These are phyloP conservation scores for Populus alba DNA, from an alignment of 345 rosid genomes.

Conservation along the genomic window DNA sequence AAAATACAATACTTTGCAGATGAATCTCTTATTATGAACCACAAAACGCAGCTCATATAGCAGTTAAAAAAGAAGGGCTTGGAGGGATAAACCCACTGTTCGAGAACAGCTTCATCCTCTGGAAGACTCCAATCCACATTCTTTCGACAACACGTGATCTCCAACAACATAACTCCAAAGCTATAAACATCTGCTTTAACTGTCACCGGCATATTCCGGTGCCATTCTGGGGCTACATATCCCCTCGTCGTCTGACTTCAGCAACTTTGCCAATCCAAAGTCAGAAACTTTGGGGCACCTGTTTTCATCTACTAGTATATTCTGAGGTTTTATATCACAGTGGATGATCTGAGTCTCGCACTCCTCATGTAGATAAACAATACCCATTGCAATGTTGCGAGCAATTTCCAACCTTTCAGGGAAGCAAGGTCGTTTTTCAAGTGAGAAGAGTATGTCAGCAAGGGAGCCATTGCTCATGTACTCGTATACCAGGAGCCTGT, in stretches of 20 bases:
- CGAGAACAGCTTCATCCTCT: slow-evolving; percentile 17
- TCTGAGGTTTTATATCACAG: slow-evolving; percentile 32
- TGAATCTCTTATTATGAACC: too few species aligned
- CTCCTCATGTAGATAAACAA: slow-evolving; percentile 28
- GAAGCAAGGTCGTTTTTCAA: slow-evolving; percentile 13
- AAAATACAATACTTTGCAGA: too few species aligned
- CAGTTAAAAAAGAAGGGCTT: slow-evolving; percentile 16
- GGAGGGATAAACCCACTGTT: slow-evolving; percentile 21
- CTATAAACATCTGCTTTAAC: slow-evolving; percentile 37
- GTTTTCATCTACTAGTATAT: slow-evolving; percentile 25
- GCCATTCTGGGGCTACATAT: slow-evolving; percentile 35
- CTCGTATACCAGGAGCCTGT: slow-evolving; percentile 28
- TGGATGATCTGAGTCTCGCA: slow-evolving; percentile 33
- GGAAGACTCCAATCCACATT: slow-evolving; percentile 3
- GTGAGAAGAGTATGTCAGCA: slow-evolving; percentile 23
- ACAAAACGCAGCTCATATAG: not conserved
- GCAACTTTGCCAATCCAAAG: slow-evolving; percentile 33
- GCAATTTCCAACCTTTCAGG: slow-evolving; percentile 20
- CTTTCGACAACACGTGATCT: slow-evolving; percentile 21
- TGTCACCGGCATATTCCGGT: slow-evolving; percentile 24
- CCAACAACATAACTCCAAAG: slow-evolving; percentile 31
- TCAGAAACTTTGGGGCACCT: slow-evolving; percentile 25
- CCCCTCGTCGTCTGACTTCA: slow-evolving; percentile 30
- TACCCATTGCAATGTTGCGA: slow-evolving; percentile 27
- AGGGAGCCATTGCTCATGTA: slow-evolving; percentile 36